Evolutionary conservation across 2,329 filamentous ascomycete genomes (phyloP).

Genomic region (Fusarium sp.): DNA sequence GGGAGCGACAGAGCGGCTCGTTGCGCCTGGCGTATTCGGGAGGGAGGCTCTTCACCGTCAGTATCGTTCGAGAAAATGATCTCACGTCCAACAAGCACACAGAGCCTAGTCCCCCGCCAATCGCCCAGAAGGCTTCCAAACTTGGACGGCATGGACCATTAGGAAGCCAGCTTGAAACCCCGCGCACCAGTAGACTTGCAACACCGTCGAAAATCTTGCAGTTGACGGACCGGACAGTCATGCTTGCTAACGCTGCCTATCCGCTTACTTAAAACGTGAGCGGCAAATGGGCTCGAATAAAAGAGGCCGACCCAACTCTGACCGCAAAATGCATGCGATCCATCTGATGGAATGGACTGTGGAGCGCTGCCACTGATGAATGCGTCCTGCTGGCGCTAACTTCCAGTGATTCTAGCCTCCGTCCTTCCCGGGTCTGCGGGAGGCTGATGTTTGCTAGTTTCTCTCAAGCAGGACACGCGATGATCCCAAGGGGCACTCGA

Average conservation of each 20-base stretch:
- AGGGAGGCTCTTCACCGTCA: constrained; percentile 13
- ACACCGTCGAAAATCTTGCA: constrained; percentile 6
- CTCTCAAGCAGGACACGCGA: constrained; percentile 7
- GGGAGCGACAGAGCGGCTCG: neutral
- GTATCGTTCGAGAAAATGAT: constrained; percentile 33
- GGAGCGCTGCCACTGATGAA: neutral
- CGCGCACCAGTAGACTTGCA: constrained; percentile 11
- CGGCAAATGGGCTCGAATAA: neutral
- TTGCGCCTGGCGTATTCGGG: constrained; percentile 11
- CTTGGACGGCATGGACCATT: constrained; percentile 8
- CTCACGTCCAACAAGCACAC: constrained; percentile 15
- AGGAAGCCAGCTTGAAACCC: constrained; percentile 9
- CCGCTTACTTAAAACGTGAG: constrained; percentile 5
- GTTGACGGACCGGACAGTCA: neutral
- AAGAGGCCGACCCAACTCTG: constrained; percentile 7
- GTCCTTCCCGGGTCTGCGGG: constrained; percentile 12
- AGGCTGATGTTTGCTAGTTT: constrained; percentile 23
- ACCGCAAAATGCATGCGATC: constrained; percentile 23
- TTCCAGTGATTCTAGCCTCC: neutral
- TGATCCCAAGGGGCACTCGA: neutral
- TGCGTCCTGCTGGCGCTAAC: neutral
- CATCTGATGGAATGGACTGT: neutral
- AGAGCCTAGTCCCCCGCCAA: constrained; percentile 20
- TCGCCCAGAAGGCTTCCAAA: constrained; percentile 5
- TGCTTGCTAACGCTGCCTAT: constrained; percentile 3